Evolutionary conservation across 2,329 filamentous ascomycete species (phyloP).

Genomic region (Monosporascus sp.): DNA sequence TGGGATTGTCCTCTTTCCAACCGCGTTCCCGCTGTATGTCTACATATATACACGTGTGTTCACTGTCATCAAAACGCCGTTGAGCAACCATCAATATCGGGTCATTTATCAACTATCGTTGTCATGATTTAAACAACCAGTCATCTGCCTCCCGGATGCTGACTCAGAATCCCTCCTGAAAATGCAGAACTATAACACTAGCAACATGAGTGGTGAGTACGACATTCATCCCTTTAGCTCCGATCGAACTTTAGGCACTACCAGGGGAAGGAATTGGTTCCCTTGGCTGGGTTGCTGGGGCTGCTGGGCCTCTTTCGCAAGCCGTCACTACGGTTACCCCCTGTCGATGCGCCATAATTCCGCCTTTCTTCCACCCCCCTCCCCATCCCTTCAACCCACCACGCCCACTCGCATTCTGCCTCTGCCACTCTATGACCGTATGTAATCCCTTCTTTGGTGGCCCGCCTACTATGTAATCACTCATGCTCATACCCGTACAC

Average conservation of each 20-base stretch:
- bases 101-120: background rate
- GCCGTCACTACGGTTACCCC: background rate
- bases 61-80: too few relatives aligned
- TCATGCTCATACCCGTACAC: background rate
- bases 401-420: too few relatives aligned
- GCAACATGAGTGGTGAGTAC: background rate
- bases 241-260: background rate
- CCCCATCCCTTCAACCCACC: background rate
- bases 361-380: background rate
- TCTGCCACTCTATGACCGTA: background rate
- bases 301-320: background rate
- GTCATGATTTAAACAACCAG: background rate
- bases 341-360: background rate
- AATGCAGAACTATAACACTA: background rate
- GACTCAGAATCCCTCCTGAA: background rate
- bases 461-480: background rate
- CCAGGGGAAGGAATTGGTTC: background rate
- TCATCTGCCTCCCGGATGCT: background rate
- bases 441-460: background rate
- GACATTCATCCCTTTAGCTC: constrained; percentile 1
- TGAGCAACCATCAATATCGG: too few relatives aligned
- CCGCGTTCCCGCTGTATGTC: too few relatives aligned
- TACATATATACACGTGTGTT: too few relatives aligned
- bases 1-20: too few relatives aligned
- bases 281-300: background rate